Conservation (phyloP, 208 protist genomes). For the Tritrichomonas foetus region DNA sequence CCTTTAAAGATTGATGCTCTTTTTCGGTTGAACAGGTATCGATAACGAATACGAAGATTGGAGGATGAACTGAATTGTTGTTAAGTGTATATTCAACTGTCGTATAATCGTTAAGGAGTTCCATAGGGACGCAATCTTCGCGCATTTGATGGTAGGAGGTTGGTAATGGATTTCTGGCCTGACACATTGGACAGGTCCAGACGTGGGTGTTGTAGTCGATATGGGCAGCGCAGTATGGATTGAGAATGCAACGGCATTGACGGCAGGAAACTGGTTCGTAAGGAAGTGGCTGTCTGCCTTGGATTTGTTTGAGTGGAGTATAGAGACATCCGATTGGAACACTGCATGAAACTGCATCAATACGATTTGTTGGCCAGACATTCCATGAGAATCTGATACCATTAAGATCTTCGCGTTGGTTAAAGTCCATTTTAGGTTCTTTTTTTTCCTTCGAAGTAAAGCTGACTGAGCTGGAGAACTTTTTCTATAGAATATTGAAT, state of each 20-base stretch:
- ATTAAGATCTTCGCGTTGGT: constrained; percentile 62
- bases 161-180: constrained; percentile 80
- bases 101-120: constrained; percentile 74
- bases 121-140: constrained; percentile 73
- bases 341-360: constrained; percentile 83
- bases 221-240: constrained; percentile 27
- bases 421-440: constrained; percentile 45
- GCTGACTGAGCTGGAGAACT: too few relatives aligned
- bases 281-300: not conserved
- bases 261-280: not conserved
- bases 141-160: constrained; percentile 77
- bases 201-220: constrained; percentile 64
- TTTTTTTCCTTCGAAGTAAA: too few relatives aligned
- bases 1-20: constrained; percentile 66
- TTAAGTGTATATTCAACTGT: constrained; percentile 85
- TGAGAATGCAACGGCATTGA: not conserved
- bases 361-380: constrained; percentile 76
- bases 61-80: constrained; percentile 50
- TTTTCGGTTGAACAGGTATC: constrained; percentile 81
- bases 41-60: constrained; percentile 84
- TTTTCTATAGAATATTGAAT: too few relatives aligned
- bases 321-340: constrained; percentile 87
- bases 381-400: constrained; percentile 85
- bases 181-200: constrained; percentile 88
- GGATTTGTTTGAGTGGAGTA: constrained; percentile 77